Evolutionary conservation across 1,284 basidiomycete genomes (phyloP).

Genomic region (Rhodotorula sp.): DNA sequence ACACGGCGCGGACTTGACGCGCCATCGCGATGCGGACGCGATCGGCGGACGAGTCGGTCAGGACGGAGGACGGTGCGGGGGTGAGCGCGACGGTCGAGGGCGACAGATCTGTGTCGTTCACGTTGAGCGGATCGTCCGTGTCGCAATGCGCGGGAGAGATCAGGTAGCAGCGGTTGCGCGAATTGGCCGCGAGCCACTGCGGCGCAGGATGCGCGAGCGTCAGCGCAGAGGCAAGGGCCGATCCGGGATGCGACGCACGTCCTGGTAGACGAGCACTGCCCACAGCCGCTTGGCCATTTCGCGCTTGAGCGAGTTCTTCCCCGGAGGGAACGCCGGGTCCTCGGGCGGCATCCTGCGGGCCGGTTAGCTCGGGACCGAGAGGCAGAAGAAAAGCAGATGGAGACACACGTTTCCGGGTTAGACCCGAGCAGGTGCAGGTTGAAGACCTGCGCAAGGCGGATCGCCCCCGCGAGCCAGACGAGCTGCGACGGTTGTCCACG

Average conservation of each 20-base stretch:
- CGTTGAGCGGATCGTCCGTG: conserved; percentile 42
- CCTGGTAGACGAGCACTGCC: conserved; percentile 43
- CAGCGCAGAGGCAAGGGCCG: background rate
- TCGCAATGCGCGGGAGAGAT: conserved; percentile 40
- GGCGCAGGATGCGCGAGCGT: no score
- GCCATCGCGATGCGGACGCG: conserved; percentile 40
- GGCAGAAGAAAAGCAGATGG: no score
- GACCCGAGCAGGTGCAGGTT: conserved; percentile 42
- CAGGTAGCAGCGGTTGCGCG: conserved; percentile 32
- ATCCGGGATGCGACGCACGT: conserved; percentile 12
- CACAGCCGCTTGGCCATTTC: conserved; percentile 45
- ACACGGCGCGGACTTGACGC: conserved; percentile 40
- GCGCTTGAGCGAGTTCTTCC: conserved; percentile 43
- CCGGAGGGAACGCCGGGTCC: conserved; percentile 45
- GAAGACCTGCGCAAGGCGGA: conserved; percentile 41
- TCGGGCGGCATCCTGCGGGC: conserved; percentile 41
- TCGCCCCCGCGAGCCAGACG: conserved; percentile 42
- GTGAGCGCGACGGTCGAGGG: conserved; percentile 27
- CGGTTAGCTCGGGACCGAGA: no score
- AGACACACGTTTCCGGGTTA: conserved; percentile 34
- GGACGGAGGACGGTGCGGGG: conserved; percentile 30
- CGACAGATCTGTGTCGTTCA: conserved; percentile 41
- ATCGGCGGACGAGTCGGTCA: conserved; percentile 42
- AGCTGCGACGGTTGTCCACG: conserved; percentile 42
- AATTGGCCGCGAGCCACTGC: conserved; percentile 40